phyloP scores from a whole-genome alignment of 768 basidiomycete genomes.

The Hirschioporus abietinus region DNA sequence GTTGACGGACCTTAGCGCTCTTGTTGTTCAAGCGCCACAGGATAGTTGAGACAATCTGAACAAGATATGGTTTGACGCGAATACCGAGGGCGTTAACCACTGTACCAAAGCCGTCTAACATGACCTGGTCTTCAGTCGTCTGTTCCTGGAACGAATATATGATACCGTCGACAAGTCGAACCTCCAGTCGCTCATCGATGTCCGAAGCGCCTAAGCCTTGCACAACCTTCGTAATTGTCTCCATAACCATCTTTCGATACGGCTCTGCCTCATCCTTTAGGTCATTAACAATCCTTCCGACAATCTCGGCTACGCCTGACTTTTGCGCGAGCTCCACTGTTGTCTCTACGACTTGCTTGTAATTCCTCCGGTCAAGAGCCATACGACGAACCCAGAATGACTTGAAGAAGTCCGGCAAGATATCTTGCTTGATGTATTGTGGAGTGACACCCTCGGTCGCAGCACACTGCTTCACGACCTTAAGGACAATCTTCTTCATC shows the following conservation, averaged over 20 bases:
- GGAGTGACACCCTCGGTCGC: constrained; percentile 98
- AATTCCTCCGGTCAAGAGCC: constrained; percentile 95
- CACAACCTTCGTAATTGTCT: constrained; percentile 97
- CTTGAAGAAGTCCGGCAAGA: constrained; percentile 98
- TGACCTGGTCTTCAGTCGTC: constrained; percentile 97
- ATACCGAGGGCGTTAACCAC: constrained; percentile 95
- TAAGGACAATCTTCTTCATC: constrained; percentile 99
- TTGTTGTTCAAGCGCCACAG: constrained; percentile 99
- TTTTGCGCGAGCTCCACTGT: constrained; percentile 98
- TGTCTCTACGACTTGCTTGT: constrained; percentile 96
- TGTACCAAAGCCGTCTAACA: constrained; percentile 97
- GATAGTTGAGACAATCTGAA: constrained; percentile 97
- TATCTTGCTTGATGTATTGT: constrained; percentile 94
- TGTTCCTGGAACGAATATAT: constrained; percentile 99
- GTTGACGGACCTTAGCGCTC: constrained; percentile 97
- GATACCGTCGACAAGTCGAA: constrained; percentile 94
- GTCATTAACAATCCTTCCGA: constrained; percentile 82
- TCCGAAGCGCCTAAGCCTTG: constrained; percentile 93
- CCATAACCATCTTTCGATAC: constrained; percentile 99
- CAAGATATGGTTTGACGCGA: constrained; percentile 96
- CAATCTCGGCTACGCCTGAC: constrained; percentile 93
- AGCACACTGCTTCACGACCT: constrained; percentile 98
- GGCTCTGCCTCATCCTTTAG: constrained; percentile 89
- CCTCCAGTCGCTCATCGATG: constrained; percentile 92
- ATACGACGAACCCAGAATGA: constrained; percentile 98